phyloP scores from a whole-genome alignment of 2,329 filamentous ascomycete species.

The Didymella pinodella region DNA sequence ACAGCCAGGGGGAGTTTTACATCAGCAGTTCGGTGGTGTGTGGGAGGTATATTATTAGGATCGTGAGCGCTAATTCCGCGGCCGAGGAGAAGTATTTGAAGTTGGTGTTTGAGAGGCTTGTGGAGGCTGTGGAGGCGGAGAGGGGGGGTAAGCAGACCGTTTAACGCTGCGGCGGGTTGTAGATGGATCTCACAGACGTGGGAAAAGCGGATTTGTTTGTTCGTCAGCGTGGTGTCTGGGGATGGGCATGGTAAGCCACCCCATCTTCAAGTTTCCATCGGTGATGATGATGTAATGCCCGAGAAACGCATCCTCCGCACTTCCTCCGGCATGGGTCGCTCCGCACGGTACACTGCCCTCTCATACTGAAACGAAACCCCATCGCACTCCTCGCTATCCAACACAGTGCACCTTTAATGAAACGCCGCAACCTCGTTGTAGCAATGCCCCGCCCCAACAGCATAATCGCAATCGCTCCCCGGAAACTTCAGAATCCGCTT shows the following conservation, averaged over 20 bases:
- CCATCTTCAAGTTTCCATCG: no score
- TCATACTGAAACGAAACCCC: no score
- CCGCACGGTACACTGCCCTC: no score
- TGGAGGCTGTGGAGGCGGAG: conserved; percentile 67
- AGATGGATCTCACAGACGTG: no score
- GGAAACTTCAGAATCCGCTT: not conserved
- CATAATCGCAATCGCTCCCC: not conserved
- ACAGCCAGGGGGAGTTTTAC: conserved; percentile 78
- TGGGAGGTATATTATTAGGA: conserved; percentile 78
- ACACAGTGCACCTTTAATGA: not conserved
- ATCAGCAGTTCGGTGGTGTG: conserved; percentile 79
- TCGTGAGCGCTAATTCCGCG: conserved; percentile 75
- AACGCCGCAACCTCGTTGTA: not conserved
- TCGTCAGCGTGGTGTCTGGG: no score
- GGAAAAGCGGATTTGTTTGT: no score
- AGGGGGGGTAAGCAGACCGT: not conserved
- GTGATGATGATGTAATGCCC: no score
- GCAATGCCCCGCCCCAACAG: not conserved
- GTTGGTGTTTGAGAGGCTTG: conserved; percentile 76
- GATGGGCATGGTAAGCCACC: no score
- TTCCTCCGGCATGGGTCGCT: no score
- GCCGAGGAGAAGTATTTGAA: conserved; percentile 77
- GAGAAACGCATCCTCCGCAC: no score
- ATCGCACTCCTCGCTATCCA: no score
- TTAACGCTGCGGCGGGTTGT: not conserved